phyloP scores from a whole-genome alignment of 352 stramenopile species.

The Peronospora farinosa region DNA sequence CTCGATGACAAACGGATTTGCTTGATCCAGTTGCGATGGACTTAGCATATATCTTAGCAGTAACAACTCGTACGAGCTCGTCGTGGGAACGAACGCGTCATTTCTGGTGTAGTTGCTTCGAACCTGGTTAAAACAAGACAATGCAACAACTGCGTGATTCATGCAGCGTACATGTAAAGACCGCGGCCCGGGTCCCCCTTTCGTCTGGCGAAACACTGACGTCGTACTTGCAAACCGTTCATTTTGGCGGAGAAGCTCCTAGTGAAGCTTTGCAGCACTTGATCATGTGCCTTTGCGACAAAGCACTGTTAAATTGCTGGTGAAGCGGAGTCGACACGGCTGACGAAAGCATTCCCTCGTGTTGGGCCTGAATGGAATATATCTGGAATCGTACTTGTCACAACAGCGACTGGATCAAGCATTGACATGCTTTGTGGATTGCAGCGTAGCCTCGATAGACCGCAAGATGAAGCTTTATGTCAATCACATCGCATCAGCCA shows the following conservation, averaged over 20 bases:
- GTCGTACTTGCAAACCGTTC: conserved; percentile 44
- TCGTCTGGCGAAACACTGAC: conserved; percentile 24
- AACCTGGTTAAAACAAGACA: too few relatives aligned
- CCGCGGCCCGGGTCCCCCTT: too few relatives aligned
- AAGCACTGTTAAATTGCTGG: conserved; percentile 45
- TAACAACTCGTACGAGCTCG: too few relatives aligned
- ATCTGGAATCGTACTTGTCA: conserved; percentile 41
- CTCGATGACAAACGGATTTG: too few relatives aligned
- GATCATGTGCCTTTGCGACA: conserved; percentile 38
- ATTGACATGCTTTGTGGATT: conserved; percentile 1
- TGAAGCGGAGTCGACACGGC: conserved; percentile 34
- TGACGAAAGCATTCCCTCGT: conserved; percentile 35
- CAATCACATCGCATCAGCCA: conserved; percentile 19
- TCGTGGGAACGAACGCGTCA: too few relatives aligned
- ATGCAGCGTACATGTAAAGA: too few relatives aligned
- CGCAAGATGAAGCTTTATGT: conserved; percentile 22
- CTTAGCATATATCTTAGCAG: too few relatives aligned
- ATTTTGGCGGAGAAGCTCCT: too few relatives aligned
- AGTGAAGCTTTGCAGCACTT: conserved; percentile 21
- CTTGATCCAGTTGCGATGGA: too few relatives aligned
- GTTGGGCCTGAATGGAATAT: conserved; percentile 34
- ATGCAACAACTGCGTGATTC: too few relatives aligned
- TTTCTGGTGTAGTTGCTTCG: too few relatives aligned
- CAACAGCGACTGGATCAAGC: conserved; percentile 8
- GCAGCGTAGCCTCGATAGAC: conserved; percentile 19